Percentiles rank a stretch among this genome's conserved stretches.
Evolutionary conservation across 169 alveolate genomes (phyloP).

Genomic region (Cryptosporidium canis): DNA sequence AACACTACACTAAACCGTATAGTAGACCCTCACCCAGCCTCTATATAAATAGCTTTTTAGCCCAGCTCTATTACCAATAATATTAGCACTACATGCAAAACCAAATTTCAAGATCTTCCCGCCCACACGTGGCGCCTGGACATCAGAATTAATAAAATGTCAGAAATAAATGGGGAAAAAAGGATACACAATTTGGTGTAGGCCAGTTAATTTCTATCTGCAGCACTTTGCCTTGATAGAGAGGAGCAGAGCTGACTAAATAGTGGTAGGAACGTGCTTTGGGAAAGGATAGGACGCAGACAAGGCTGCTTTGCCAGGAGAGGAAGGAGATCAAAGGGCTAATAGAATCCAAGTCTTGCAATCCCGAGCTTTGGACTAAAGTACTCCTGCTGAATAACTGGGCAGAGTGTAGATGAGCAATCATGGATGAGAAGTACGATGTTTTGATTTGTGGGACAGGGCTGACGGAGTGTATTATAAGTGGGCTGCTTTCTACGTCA

Average conservation of each 20-base stretch:
- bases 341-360: no score
- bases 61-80: not conserved
- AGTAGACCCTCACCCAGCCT: no score
- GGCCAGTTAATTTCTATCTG: not conserved
- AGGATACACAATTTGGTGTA: not conserved
- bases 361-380: no score
- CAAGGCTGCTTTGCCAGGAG: no score
- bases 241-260: no score
- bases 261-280: no score
- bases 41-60: not conserved
- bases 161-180: not conserved
- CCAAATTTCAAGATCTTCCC: not conserved
- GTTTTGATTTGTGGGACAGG: conserved; percentile 98
- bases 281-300: no score
- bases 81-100: conserved; percentile 1
- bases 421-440: conserved; percentile 58
- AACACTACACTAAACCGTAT: no score
- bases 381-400: no score
- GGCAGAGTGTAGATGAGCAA: no score
- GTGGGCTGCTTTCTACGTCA: conserved; percentile 92
- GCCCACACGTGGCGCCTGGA: not conserved
- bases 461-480: conserved; percentile 94
- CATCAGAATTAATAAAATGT: not conserved
- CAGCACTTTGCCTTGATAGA: not conserved
- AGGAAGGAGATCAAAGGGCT: no score